Base-by-base conservation (phyloP, 768 basidiomycete genomes). In the Tricholoma sp. region DNA sequence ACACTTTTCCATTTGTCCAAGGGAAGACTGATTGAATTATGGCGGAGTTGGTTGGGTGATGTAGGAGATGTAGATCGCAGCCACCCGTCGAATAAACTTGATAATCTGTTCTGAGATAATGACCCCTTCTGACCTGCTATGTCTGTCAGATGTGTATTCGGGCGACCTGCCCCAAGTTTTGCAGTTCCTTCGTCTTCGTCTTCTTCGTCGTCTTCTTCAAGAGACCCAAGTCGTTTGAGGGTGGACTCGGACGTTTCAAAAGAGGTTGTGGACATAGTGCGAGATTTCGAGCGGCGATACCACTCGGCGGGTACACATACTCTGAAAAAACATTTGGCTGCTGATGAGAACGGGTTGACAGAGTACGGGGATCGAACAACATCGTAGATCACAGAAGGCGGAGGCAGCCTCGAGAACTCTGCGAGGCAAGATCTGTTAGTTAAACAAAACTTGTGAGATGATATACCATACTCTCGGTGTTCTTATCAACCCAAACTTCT, bases 241-340 rank as follows among this genome's bases (percentile, higher is more conserved):
- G 82, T 82, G 22, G 75, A 71, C 29, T 84, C 77, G 2, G 83
- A 84, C 2, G 82, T 79, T 32, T 77, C 77, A 8, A 73, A 53
- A 0, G 81, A 79, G 21, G 75, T 66, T 12, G 72, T 70, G 1
- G 83, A 82, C 2, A 77, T 64, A 37, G 71, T 74, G 0, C 82
- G 81, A 6, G 84, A 79, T 59, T 80, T 87, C 18, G 84, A 82
- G 16, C 88, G 81, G 56, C 84, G 83, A 69, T 83, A 92, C 91
- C 86, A 92, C 65, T 87, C 85, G 54, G 88, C 88, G 1, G 88
- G 88, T 7, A 93, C 82, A 59, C 85, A 88, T 55, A 91, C 79
- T 24, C 79, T 77, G 64, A 88, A 82, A 7, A 61, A 66, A 8
- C 82, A 81, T 18, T 64, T 72, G 1, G 78, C 78, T 27, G 67